Base-by-base conservation (phyloP, 805 yeast species). In the Debaryomyces hansenii region DNA sequence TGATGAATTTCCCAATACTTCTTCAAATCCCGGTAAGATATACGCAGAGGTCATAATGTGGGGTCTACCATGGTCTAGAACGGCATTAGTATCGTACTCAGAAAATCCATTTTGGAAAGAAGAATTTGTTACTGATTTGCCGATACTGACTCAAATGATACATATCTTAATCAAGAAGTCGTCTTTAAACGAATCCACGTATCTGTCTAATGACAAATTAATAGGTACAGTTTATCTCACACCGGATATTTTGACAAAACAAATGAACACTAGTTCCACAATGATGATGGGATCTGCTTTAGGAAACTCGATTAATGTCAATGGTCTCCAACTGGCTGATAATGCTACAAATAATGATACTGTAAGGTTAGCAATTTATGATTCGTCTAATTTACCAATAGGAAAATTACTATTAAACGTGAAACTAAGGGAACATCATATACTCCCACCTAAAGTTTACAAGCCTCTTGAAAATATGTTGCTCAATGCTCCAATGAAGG, bases 91-190 rank as follows among this genome's bases (percentile, higher is more conserved):
- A 0, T 67, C 72, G 32, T 69, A 77, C 39, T 54, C 63, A 0
- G 43, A 45, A 2, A 74, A 75, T 45, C 91, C 96, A 1, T 88
- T 88, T 59, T 91, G 96, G 94, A 81, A 90, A 58, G 96, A 91
- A 57, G 80, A 75, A 38, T 86, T 87, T 58, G 67, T 76, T 1
- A 67, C 86, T n/a, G 80, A 83, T 42, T 67, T 84, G 36, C 85
- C 87, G 0, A 69, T 79, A 5, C 67, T 74, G 38, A 80, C 83
- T 2, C 79, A 74, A 56, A 74, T 71, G 59, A 71, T 82, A 52
- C 79, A 70, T 52, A 73, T 80, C 12, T 64, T 70, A 40, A 70
- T 80, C 46, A 83, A 70, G 55, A 64, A 62, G 37, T 60, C 69
- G 41, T 40, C 59, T 5, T 52, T 43, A 27, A 44, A 48, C 20